Evolutionary conservation across 2,329 filamentous ascomycete genomes (phyloP).

Genomic region (Aspergillus pseudoviridinutans): DNA sequence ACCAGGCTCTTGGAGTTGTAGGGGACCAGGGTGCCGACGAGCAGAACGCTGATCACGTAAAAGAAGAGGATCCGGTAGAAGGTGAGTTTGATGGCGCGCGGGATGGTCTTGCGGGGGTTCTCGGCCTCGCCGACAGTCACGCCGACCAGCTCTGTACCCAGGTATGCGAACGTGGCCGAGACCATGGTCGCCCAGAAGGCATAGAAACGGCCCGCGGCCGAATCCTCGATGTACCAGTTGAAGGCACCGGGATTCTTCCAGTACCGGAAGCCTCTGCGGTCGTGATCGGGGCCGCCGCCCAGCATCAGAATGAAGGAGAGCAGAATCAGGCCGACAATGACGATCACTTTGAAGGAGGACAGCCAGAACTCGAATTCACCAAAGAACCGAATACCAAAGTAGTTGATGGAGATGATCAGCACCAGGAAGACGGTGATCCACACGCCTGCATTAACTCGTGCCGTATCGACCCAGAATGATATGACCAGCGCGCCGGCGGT

Average conservation of each 20-base stretch:
- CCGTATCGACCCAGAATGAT: constrained; percentile 66
- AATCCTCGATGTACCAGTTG: constrained; percentile 44
- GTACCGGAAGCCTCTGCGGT: constrained; percentile 63
- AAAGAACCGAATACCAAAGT: constrained; percentile 66
- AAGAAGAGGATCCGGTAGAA: constrained; percentile 81
- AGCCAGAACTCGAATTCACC: constrained; percentile 63
- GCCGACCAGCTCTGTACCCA: constrained; percentile 72
- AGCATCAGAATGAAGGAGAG: constrained; percentile 60
- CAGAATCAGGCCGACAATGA: constrained; percentile 63
- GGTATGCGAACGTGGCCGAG: constrained; percentile 73
- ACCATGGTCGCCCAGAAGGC: constrained; percentile 69
- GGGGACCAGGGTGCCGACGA: constrained; percentile 72
- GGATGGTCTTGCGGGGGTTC: constrained; percentile 72
- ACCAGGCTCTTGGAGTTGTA: constrained; percentile 61
- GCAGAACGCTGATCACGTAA: constrained; percentile 69
- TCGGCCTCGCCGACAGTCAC: constrained; percentile 76
- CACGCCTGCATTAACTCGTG: constrained; percentile 69
- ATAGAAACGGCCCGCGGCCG: constrained; percentile 52
- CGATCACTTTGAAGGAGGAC: constrained; percentile 63
- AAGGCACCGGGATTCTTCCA: constrained; percentile 62
- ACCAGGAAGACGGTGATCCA: constrained; percentile 71
- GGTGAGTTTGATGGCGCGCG: constrained; percentile 72
- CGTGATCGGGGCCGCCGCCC: constrained; percentile 61
- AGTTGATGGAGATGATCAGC: constrained; percentile 62
- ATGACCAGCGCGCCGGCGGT: constrained; percentile 77